phyloP scores from a whole-genome alignment of 1,139 yeast species.

The Ogataea hybrid region DNA sequence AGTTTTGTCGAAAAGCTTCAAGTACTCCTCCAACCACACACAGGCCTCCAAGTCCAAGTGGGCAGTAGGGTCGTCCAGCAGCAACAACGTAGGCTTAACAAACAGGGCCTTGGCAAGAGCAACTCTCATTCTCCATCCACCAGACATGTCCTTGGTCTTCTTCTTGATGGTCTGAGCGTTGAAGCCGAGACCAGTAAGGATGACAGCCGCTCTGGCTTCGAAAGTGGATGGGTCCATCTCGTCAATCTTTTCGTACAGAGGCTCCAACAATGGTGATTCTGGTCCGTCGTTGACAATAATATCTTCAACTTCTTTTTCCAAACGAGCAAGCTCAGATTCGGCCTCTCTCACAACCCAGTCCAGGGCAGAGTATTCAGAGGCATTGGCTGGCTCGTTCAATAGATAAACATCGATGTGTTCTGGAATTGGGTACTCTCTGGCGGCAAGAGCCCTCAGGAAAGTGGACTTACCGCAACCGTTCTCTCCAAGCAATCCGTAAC shows the following conservation, averaged over 20 bases:
- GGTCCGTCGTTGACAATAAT: conserved; percentile 91
- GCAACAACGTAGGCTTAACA: conserved; percentile 81
- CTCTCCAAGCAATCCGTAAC: conserved; percentile 96
- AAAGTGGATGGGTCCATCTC: conserved; percentile 94
- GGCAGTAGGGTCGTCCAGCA: conserved; percentile 98
- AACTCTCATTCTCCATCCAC: conserved; percentile 96
- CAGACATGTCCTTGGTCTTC: conserved; percentile 98
- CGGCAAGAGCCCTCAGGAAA: conserved; percentile 86
- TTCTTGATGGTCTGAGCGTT: conserved; percentile 77
- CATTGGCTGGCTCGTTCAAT: conserved; percentile 96
- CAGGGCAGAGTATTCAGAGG: conserved; percentile 86
- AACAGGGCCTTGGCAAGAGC: conserved; percentile 81
- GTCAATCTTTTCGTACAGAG: conserved; percentile 92
- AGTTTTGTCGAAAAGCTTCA: conserved; percentile 90
- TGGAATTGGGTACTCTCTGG: conserved; percentile 95
- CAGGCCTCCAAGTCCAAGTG: conserved; percentile 99
- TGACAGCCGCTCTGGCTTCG: conserved; percentile 94
- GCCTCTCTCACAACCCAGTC: conserved; percentile 98
- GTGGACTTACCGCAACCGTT: conserved; percentile 99
- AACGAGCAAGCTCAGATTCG: conserved; percentile 82
- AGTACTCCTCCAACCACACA: conserved; percentile 99
- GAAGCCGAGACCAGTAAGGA: conserved; percentile 97
- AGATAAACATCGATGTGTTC: conserved; percentile 87
- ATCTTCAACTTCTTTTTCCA: conserved; percentile 91
- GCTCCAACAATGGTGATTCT: conserved; percentile 82